A percentile compares a stretch with the other conserved stretches of the same genome.
Conservation (phyloP, 1,284 basidiomycete species). For the Ganoderma boninense region DNA sequence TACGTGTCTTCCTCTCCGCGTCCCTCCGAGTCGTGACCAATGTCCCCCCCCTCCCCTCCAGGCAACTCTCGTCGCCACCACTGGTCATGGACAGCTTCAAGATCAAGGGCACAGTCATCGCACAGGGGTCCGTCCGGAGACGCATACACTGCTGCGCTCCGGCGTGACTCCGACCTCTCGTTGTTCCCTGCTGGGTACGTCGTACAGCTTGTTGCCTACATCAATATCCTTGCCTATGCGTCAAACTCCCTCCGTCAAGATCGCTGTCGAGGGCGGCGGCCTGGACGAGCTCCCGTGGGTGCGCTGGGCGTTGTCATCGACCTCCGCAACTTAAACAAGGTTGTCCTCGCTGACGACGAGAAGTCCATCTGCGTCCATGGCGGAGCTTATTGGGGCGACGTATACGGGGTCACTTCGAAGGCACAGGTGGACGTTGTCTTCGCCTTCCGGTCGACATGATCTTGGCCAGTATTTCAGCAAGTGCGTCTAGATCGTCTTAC, state of each 20-base stretch:
- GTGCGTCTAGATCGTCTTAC: no score
- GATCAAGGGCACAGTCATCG: conserved; percentile 23
- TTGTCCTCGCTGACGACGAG: conserved; percentile 41
- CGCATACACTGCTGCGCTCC: conserved; percentile 28
- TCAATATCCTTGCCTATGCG: no score
- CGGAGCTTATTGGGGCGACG: conserved; percentile 46
- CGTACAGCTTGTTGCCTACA: conserved; percentile 30
- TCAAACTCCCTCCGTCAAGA: conserved; percentile 33
- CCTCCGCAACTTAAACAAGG: conserved; percentile 42
- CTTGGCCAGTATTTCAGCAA: not conserved
- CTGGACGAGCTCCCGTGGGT: conserved; percentile 41
- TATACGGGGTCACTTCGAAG: conserved; percentile 43
- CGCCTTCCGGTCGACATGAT: conserved; percentile 17
- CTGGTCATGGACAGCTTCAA: conserved; percentile 16
- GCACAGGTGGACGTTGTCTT: conserved; percentile 41
- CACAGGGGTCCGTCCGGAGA: conserved; percentile 25
- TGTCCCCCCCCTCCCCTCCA: not conserved
- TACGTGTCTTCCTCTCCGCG: no score
- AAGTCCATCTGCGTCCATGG: conserved; percentile 43
- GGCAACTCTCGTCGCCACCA: not conserved
- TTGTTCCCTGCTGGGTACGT: conserved; percentile 32
- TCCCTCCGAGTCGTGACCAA: no score
- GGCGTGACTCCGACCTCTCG: conserved; percentile 35
- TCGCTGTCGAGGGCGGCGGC: conserved; percentile 40
- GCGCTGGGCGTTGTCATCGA: conserved; percentile 53